Evolutionary conservation across 768 basidiomycete species (phyloP).

Genomic region (Hypsizygus marmoreus): DNA sequence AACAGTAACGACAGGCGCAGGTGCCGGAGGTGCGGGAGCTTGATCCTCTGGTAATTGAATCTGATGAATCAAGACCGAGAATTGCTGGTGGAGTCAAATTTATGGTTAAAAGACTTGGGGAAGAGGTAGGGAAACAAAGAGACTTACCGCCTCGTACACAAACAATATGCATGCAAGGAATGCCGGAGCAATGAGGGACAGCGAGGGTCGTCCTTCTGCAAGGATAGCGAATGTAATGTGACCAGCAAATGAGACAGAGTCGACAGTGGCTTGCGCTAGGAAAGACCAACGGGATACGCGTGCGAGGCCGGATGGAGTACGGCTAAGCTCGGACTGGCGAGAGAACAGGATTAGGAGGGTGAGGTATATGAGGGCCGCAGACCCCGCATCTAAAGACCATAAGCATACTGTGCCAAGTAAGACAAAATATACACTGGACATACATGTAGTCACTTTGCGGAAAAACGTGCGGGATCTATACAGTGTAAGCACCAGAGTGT

Average conservation of each 20-base stretch:
- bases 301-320: conserved; percentile 77
- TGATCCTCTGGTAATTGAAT: conserved; percentile 79
- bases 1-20: no score
- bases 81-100: conserved; percentile 58
- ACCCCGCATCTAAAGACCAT: conserved; percentile 63
- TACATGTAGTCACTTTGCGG: conserved; percentile 71
- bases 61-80: conserved; percentile 75
- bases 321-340: conserved; percentile 73
- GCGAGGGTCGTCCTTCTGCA: conserved; percentile 77
- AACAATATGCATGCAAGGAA: conserved; percentile 82
- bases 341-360: conserved; percentile 65
- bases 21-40: conserved; percentile 17
- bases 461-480: conserved; percentile 64
- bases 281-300: conserved; percentile 86
- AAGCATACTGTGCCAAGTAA: no score
- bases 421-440: conserved; percentile 15
- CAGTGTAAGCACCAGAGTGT: conserved; percentile 1
- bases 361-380: conserved; percentile 68
- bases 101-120: not conserved
- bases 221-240: conserved; percentile 89
- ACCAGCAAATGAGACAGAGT: conserved; percentile 83
- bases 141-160: conserved; percentile 75
- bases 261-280: conserved; percentile 74
- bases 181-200: conserved; percentile 82
- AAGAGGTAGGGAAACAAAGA: not conserved